phyloP scores from a whole-genome alignment of 345 rosid genomes.

The Citrus inodora region DNA sequence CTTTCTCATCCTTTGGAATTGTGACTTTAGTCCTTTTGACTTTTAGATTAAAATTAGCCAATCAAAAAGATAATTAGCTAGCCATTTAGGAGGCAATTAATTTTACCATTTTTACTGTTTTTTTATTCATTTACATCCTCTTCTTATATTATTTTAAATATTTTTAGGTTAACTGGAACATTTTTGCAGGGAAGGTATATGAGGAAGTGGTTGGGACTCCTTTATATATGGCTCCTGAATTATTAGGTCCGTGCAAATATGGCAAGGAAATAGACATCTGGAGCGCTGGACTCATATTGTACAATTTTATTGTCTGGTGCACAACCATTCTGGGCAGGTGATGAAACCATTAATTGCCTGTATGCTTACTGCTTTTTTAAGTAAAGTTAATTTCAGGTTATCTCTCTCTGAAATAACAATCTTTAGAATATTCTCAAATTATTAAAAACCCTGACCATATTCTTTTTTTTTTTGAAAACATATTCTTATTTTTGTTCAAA shows the following conservation, averaged over 20 bases:
- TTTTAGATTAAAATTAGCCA: too few species aligned
- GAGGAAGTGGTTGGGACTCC: slow-evolving; percentile 75
- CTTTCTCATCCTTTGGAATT: too few species aligned
- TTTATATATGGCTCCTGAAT: slow-evolving; percentile 90
- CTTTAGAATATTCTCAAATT: not conserved
- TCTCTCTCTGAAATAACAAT: too few species aligned
- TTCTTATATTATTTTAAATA: not conserved
- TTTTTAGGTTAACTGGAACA: not conserved
- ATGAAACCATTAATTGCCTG: not conserved
- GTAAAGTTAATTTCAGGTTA: too few species aligned
- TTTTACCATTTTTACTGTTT: too few species aligned
- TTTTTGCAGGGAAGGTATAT: slow-evolving; percentile 52
- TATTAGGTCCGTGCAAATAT: slow-evolving; percentile 46
- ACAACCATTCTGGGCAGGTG: slow-evolving; percentile 95
- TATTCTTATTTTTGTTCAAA: too few species aligned
- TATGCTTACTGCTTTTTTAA: too few species aligned
- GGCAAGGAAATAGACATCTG: slow-evolving; percentile 83
- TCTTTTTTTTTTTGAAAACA: too few species aligned
- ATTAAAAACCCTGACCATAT: not conserved
- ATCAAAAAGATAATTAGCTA: too few species aligned
- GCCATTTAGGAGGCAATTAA: not conserved
- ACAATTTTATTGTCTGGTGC: slow-evolving; percentile 84
- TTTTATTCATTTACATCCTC: too few species aligned
- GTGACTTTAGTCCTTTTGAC: too few species aligned
- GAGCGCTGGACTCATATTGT: slow-evolving; percentile 82